Evolutionary conservation across 2,329 filamentous ascomycete species (phyloP).

Genomic region (Neofusicoccum kwambonambiense): DNA sequence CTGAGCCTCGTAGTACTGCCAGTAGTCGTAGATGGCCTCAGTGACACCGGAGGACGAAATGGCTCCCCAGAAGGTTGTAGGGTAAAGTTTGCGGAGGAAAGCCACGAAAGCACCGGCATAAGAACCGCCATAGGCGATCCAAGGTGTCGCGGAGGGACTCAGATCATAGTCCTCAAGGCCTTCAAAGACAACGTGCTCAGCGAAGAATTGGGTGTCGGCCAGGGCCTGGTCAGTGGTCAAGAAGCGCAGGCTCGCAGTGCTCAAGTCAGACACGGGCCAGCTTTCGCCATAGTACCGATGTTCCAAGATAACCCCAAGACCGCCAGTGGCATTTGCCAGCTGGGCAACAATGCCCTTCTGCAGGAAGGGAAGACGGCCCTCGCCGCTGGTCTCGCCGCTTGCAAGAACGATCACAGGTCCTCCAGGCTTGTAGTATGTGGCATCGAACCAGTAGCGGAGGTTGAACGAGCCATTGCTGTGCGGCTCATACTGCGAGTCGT

Average conservation of each 20-base stretch:
- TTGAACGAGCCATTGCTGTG: conserved; percentile 68
- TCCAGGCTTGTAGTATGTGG: conserved; percentile 69
- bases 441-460: conserved; percentile 82
- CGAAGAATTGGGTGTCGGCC: conserved; percentile 80
- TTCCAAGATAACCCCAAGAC: conserved; percentile 78
- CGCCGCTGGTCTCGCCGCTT: conserved; percentile 66
- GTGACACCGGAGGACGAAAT: conserved; percentile 82
- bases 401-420: conserved; percentile 79
- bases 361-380: conserved; percentile 65
- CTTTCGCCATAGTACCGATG: conserved; percentile 84
- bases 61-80: conserved; percentile 73
- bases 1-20: conserved; percentile 62
- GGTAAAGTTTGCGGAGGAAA: conserved; percentile 73
- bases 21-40: conserved; percentile 74
- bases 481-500: conserved; percentile 73
- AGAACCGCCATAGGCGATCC: conserved; percentile 78
- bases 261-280: conserved; percentile 65
- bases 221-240: conserved; percentile 79
- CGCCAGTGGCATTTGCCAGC: conserved; percentile 67
- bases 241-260: conserved; percentile 72
- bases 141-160: conserved; percentile 64
- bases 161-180: conserved; percentile 68
- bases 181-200: conserved; percentile 66
- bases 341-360: conserved; percentile 75
- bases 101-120: conserved; percentile 81